Evolutionary conservation across 805 yeast genomes (phyloP).

Genomic region (Pichia membranifaciens): DNA sequence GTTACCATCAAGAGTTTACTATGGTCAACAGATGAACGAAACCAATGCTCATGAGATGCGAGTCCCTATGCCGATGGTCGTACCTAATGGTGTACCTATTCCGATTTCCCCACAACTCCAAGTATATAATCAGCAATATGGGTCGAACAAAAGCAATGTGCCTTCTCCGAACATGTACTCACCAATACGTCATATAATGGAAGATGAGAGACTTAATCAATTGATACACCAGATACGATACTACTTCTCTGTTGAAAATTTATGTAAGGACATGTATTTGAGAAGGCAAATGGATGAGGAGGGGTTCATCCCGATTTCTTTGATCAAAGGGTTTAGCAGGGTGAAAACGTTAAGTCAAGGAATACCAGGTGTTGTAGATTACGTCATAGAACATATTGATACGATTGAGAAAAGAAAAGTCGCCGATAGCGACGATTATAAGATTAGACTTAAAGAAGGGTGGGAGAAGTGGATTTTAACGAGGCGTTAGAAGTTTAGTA

Average conservation of each 20-base stretch:
- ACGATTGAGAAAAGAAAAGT: constrained; percentile 24
- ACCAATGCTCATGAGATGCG: background rate
- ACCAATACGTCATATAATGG: no score
- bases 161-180: no score
- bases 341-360: constrained; percentile 53
- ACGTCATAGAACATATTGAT: constrained; percentile 16
- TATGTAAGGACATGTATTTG: constrained; percentile 73
- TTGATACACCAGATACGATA: constrained; percentile 62
- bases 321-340: constrained; percentile 65
- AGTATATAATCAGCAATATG: background rate
- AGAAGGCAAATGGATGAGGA: constrained; percentile 68
- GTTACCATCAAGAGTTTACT: background rate
- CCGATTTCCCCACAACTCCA: background rate
- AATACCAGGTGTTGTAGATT: constrained; percentile 36
- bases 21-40: background rate
- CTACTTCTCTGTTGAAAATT: constrained; percentile 81
- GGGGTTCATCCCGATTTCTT: constrained; percentile 59
- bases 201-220: constrained; percentile 14
- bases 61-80: background rate
- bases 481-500: no score
- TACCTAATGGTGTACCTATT: constrained; percentile 3
- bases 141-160: background rate
- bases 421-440: constrained; percentile 31
- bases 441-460: constrained; percentile 52
- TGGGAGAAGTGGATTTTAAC: constrained; percentile 70